Evolutionary conservation across 2,329 filamentous ascomycete species (phyloP).

Genomic region (Aspergillus flavus): DNA sequence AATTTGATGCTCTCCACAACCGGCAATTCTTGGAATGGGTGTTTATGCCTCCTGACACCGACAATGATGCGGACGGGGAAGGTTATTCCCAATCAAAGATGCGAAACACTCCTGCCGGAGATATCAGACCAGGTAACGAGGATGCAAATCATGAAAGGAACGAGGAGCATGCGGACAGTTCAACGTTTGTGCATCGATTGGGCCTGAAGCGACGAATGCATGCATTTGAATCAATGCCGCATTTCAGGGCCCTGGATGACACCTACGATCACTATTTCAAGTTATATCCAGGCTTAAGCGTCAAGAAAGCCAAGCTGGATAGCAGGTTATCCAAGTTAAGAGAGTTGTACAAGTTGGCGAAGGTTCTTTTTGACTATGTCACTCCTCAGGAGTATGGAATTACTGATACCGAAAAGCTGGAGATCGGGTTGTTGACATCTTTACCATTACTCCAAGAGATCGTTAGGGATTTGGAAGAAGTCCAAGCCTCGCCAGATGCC

Average conservation of each 20-base stretch:
- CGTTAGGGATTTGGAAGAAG: constrained; percentile 93
- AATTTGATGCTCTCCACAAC: constrained; percentile 97
- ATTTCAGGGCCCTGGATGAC: constrained; percentile 53
- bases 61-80: constrained; percentile 69
- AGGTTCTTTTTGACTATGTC: constrained; percentile 97
- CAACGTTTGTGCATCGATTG: constrained; percentile 41
- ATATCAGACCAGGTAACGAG: constrained; percentile 27
- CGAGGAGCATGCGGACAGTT: constrained; percentile 36
- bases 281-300: constrained; percentile 75
- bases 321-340: constrained; percentile 83
- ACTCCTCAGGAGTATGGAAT: constrained; percentile 99
- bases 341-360: constrained; percentile 89
- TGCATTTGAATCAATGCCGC: constrained; percentile 46
- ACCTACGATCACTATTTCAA: constrained; percentile 78
- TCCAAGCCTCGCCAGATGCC: constrained; percentile 90
- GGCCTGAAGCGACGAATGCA: constrained; percentile 58
- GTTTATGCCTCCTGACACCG: constrained; percentile 80
- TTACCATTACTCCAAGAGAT: constrained; percentile 94
- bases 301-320: constrained; percentile 78
- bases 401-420: constrained; percentile 92
- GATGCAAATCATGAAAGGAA: constrained; percentile 22
- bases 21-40: constrained; percentile 96
- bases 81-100: constrained; percentile 31
- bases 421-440: constrained; percentile 93
- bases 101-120: constrained; percentile 23